phyloP scores from a whole-genome alignment of 2,329 filamentous ascomycete species.

The Periglandula ipomoeae region DNA sequence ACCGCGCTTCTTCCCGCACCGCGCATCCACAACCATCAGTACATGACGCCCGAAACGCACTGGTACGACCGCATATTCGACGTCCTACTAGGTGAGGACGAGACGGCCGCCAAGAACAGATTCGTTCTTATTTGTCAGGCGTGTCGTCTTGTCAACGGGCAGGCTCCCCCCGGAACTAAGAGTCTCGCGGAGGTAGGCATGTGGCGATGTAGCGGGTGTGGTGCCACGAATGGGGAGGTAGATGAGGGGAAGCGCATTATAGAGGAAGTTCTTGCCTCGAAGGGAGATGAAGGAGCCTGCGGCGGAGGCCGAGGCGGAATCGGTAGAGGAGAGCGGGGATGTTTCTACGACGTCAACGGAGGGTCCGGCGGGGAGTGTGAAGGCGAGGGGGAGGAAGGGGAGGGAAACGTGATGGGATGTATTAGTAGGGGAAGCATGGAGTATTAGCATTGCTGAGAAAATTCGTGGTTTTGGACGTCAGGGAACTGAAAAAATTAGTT shows the following conservation, averaged over 20 bases:
- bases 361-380: conserved; percentile 4
- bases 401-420: background rate
- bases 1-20: conserved; percentile 8
- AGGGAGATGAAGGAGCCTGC: conserved; percentile 12
- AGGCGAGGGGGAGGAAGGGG: conserved; percentile 1
- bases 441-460: no score
- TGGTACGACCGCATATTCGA: conserved; percentile 97
- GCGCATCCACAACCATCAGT: conserved; percentile 6
- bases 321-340: background rate
- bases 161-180: conserved; percentile 80
- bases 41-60: conserved; percentile 37
- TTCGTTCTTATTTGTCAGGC: conserved; percentile 74
- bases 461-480: no score
- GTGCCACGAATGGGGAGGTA: conserved; percentile 70
- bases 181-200: conserved; percentile 68
- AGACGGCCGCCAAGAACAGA: conserved; percentile 84
- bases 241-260: conserved; percentile 68
- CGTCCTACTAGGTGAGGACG: conserved; percentile 86
- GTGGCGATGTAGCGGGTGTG: conserved; percentile 87
- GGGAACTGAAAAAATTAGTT: no score
- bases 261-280: conserved; percentile 45
- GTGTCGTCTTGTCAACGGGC: conserved; percentile 88
- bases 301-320: no score
- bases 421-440: no score
- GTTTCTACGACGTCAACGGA: background rate